Evolutionary conservation across 176 grass and related monocot species (phyloP).

Genomic region (Oryza glumipatula): DNA sequence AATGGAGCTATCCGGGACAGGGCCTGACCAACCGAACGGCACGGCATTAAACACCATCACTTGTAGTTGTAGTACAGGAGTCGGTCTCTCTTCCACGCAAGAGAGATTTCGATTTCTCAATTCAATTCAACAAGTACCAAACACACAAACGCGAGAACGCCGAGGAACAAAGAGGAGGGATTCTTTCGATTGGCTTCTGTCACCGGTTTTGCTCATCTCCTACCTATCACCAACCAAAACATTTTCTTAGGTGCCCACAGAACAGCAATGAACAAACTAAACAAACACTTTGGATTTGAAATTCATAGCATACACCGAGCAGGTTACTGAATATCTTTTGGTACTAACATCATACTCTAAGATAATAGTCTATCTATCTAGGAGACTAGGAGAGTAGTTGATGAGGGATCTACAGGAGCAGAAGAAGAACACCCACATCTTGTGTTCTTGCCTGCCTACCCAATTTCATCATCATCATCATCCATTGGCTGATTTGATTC

Average conservation of each 20-base stretch:
- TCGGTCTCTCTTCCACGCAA: neutral
- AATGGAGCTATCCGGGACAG: neutral
- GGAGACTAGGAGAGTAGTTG: neutral
- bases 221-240: neutral
- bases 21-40: neutral
- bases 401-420: slow-evolving; percentile 9
- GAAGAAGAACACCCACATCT: slow-evolving; percentile 18
- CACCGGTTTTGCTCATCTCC: neutral
- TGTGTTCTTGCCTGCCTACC: slow-evolving; percentile 25
- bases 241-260: neutral
- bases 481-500: slow-evolving; percentile 5
- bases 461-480: neutral
- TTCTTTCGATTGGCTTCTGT: neutral
- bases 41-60: slow-evolving; percentile 1
- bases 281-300: neutral
- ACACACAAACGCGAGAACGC: neutral
- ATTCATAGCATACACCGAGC: neutral
- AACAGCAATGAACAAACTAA: neutral
- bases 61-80: neutral
- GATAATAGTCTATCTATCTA: neutral
- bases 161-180: neutral
- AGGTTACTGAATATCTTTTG: neutral
- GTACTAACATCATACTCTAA: neutral
- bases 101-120: neutral
- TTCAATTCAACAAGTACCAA: neutral